Percentiles rank a stretch among this genome's conserved stretches.
phyloP scores from a whole-genome alignment of 805 yeast species.

The Myxozyma kluyveri region DNA sequence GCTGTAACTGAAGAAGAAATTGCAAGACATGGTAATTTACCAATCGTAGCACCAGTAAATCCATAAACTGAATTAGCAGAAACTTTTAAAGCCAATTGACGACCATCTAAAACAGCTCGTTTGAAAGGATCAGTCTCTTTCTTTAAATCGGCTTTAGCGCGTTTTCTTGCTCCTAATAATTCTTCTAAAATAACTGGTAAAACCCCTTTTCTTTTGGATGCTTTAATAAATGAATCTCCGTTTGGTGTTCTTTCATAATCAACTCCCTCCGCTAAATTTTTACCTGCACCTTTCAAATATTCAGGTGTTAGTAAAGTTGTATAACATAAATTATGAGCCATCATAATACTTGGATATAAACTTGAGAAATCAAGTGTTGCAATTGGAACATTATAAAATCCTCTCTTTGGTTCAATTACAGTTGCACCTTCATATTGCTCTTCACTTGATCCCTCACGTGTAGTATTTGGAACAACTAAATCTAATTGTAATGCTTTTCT shows the following conservation, averaged over 20 bases:
- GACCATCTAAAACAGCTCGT: constrained; percentile 90
- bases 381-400: constrained; percentile 94
- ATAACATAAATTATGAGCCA: constrained; percentile 97
- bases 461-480: constrained; percentile 87
- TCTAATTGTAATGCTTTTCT: constrained; percentile 86
- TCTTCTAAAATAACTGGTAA: constrained; percentile 90
- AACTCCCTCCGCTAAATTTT: constrained; percentile 59
- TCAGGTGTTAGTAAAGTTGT: constrained; percentile 79
- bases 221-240: constrained; percentile 83
- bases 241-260: constrained; percentile 89
- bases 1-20: constrained; percentile 95
- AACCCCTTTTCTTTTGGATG: constrained; percentile 70
- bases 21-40: constrained; percentile 93
- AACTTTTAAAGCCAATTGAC: constrained; percentile 92
- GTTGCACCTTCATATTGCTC: constrained; percentile 99
- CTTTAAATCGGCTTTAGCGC: constrained; percentile 86
- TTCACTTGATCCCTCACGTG: constrained; percentile 73
- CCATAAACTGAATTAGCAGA: constrained; percentile 99
- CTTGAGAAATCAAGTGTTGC: constrained; percentile 98
- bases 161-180: constrained; percentile 83
- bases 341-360: constrained; percentile 96
- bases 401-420: constrained; percentile 93
- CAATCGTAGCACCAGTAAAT: constrained; percentile 98
- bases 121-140: constrained; percentile 93
- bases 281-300: constrained; percentile 37